phyloP scores from a whole-genome alignment of 805 yeast species.

The Saturnispora saitoi region DNA sequence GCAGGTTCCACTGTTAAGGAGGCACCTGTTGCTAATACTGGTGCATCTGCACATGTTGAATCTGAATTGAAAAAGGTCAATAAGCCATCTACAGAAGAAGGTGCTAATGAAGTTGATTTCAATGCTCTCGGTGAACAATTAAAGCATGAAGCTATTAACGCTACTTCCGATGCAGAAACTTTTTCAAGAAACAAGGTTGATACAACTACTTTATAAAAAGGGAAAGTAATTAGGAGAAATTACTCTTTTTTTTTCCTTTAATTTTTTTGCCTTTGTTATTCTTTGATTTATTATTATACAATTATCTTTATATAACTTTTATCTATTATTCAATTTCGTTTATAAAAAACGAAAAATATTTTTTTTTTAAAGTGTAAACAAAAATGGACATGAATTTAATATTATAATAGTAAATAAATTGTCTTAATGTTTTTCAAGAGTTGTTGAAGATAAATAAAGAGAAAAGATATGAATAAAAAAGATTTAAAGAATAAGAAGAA shows the following conservation, averaged over 20 bases:
- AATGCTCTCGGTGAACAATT: constrained; percentile 14
- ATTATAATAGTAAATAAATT: too few species aligned
- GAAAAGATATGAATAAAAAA: too few species aligned
- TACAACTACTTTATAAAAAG: neutral
- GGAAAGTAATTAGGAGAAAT: neutral
- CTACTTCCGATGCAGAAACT: constrained; percentile 8
- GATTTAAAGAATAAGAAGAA: too few species aligned
- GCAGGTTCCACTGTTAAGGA: constrained; percentile 59
- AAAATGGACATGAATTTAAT: neutral
- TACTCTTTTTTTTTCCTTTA: neutral
- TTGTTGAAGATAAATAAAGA: too few species aligned
- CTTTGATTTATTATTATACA: neutral
- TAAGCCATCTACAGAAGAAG: constrained; percentile 2
- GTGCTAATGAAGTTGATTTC: constrained; percentile 13
- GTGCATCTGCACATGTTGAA: constrained; percentile 5
- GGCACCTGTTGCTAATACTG: constrained; percentile 11
- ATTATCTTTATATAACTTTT: neutral
- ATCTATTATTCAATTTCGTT: neutral
- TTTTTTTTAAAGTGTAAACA: neutral
- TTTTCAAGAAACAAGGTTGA: constrained; percentile 13
- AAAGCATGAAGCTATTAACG: constrained; percentile 12
- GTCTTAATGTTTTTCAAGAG: too few species aligned
- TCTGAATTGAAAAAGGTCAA: constrained; percentile 4
- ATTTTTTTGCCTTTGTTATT: neutral
- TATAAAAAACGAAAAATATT: neutral